A percentile compares a stretch with the other conserved stretches of the same genome.
These are phyloP conservation scores for Alternaria gansuensis DNA, from an alignment of 2,329 filamentous ascomycete species.

Conservation along the genomic window DNA sequence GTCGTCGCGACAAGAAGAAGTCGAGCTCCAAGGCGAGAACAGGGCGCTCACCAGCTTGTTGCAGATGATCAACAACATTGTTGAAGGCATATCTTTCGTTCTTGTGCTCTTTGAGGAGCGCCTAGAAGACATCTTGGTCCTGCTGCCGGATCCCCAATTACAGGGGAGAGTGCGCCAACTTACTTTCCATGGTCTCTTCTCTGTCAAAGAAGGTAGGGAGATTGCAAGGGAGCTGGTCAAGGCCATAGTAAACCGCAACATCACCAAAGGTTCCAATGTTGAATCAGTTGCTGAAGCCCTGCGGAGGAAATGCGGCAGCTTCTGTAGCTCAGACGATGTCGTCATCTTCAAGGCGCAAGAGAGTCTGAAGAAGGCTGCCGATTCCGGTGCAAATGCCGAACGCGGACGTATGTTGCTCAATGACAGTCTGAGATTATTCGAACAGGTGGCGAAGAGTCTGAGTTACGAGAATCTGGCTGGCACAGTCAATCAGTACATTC, in stretches of 20 bases:
- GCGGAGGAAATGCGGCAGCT: constrained; percentile 89
- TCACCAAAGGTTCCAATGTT: constrained; percentile 94
- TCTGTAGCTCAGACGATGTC: constrained; percentile 96
- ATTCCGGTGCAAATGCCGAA: constrained; percentile 78
- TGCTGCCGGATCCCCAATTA: constrained; percentile 72
- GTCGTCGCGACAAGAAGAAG: constrained; percentile 85
- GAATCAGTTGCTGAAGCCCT: constrained; percentile 97
- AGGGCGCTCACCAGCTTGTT: constrained; percentile 88
- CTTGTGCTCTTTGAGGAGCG: constrained; percentile 94
- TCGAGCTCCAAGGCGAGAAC: constrained; percentile 92
- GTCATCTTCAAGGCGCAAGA: constrained; percentile 99
- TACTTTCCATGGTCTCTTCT: constrained; percentile 89
- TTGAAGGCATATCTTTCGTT: constrained; percentile 96
- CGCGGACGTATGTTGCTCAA: constrained; percentile 80
- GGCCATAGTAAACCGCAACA: constrained; percentile 97
- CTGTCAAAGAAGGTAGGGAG: constrained; percentile 79
- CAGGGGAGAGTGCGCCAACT: constrained; percentile 76
- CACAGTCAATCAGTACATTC: constrained; percentile 80
- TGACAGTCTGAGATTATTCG: constrained; percentile 87
- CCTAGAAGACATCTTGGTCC: constrained; percentile 83
- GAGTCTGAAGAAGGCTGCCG: constrained; percentile 85
- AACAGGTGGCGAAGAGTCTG: constrained; percentile 85
- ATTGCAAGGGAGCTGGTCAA: constrained; percentile 95
- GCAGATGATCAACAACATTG: constrained; percentile 85
- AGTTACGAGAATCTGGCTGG: constrained; percentile 80